A percentile compares a stretch with the other conserved stretches of the same genome.
Conservation (phyloP, 164 flowering plant genomes). For the Annona cherimola region DNA sequence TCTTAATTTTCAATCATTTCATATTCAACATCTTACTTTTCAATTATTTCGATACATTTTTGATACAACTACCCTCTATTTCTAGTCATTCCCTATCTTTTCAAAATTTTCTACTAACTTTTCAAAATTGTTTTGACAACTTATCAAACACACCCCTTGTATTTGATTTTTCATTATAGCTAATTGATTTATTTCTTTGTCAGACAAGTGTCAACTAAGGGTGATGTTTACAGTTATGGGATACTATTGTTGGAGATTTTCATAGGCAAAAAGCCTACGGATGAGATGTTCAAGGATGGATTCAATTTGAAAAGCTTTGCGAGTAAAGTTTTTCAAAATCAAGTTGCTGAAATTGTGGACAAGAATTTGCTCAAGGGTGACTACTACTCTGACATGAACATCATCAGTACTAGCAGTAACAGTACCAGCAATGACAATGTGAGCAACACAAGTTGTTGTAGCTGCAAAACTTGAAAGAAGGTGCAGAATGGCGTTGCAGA, state of each 20-base stretch:
- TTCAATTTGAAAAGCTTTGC: neutral
- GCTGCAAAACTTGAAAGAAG: neutral
- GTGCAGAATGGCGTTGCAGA: neutral
- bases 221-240: constrained; percentile 29
- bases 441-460: neutral
- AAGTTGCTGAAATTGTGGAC: neutral
- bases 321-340: neutral
- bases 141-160: neutral
- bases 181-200: neutral
- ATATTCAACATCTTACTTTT: no score
- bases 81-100: neutral
- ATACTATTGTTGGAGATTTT: constrained; percentile 19
- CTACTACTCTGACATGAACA: neutral
- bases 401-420: neutral
- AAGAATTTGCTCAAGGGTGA: neutral
- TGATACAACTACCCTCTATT: neutral
- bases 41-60: neutral
- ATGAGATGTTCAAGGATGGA: constrained; percentile 6
- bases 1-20: no score
- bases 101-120: no score
- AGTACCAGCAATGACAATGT: neutral
- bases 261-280: constrained; percentile 6
- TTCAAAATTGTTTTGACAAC: neutral
- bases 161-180: neutral
- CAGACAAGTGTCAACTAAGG: constrained; percentile 21